Conservation (phyloP, 1,284 basidiomycete genomes). For the Sphaerobolus stellatus region DNA sequence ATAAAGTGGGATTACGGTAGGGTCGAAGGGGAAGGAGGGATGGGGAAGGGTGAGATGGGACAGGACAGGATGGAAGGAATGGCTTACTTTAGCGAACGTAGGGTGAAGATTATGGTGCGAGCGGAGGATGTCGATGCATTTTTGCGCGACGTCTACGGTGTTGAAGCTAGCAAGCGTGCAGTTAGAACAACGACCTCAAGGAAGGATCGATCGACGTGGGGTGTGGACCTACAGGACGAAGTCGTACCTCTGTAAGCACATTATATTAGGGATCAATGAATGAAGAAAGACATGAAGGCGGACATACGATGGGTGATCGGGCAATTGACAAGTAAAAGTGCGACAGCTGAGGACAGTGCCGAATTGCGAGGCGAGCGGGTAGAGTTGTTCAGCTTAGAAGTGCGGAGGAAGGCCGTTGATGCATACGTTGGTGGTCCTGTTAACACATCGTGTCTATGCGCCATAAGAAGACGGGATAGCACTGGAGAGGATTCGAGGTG, state of each 20-base stretch:
- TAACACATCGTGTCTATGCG: neutral
- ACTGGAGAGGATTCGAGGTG: slow-evolving; percentile 13
- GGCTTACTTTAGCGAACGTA: slow-evolving; percentile 60
- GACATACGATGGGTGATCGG: slow-evolving; percentile 42
- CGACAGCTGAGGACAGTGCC: slow-evolving; percentile 59
- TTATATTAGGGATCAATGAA: neutral
- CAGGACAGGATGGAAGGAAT: slow-evolving; percentile 2
- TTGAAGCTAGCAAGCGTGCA: slow-evolving; percentile 49
- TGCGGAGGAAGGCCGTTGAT: slow-evolving; percentile 67
- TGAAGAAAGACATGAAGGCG: neutral
- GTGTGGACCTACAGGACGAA: slow-evolving; percentile 65
- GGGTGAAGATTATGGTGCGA: slow-evolving; percentile 73
- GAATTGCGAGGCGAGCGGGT: slow-evolving; percentile 52
- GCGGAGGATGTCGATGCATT: slow-evolving; percentile 64
- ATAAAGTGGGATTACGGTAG: too few relatives aligned
- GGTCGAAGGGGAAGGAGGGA: neutral
- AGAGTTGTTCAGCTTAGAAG: slow-evolving; percentile 61
- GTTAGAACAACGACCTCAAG: slow-evolving; percentile 9
- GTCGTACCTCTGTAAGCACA: slow-evolving; percentile 61
- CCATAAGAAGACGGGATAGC: neutral
- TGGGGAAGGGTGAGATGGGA: neutral
- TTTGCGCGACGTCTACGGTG: slow-evolving; percentile 59
- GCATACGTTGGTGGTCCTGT: slow-evolving; percentile 53
- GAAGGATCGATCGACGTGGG: neutral
- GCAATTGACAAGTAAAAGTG: slow-evolving; percentile 62